Evolutionary conservation across 257 asterid species (phyloP).

Genomic region (Gentiana straminea): DNA sequence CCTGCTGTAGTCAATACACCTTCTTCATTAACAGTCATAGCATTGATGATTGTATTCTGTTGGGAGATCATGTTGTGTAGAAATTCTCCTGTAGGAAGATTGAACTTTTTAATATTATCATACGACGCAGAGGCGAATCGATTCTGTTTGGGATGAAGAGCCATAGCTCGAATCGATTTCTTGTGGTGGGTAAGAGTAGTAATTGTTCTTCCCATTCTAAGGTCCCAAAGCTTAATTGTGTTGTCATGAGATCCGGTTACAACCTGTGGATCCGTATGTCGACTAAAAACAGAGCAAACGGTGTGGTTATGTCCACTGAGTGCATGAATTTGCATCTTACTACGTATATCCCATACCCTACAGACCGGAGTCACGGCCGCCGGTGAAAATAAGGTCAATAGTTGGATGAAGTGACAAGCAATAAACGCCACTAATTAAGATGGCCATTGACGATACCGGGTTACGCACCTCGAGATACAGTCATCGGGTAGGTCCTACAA

Average conservation of each 20-base stretch:
- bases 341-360: constrained; percentile 92
- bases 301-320: constrained; percentile 92
- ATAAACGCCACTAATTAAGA: constrained; percentile 78
- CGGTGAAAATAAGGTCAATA: constrained; percentile 74
- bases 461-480: no score
- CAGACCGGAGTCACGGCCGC: constrained; percentile 95
- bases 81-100: constrained; percentile 79
- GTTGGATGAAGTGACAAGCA: constrained; percentile 95
- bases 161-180: constrained; percentile 69
- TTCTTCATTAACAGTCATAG: constrained; percentile 72
- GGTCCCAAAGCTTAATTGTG: constrained; percentile 93
- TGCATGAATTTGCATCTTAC: constrained; percentile 84
- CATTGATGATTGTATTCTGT: constrained; percentile 55
- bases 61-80: constrained; percentile 91
- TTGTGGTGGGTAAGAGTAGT: constrained; percentile 46
- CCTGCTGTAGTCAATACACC: constrained; percentile 83
- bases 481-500: no score
- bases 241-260: constrained; percentile 92
- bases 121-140: constrained; percentile 79
- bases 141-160: constrained; percentile 69
- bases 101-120: constrained; percentile 69
- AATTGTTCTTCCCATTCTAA: constrained; percentile 47
- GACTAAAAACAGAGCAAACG: constrained; percentile 89
- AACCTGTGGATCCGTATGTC: constrained; percentile 89
- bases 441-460: no score